phyloP scores from a whole-genome alignment of 345 rosid genomes.

The Populus simonii region DNA sequence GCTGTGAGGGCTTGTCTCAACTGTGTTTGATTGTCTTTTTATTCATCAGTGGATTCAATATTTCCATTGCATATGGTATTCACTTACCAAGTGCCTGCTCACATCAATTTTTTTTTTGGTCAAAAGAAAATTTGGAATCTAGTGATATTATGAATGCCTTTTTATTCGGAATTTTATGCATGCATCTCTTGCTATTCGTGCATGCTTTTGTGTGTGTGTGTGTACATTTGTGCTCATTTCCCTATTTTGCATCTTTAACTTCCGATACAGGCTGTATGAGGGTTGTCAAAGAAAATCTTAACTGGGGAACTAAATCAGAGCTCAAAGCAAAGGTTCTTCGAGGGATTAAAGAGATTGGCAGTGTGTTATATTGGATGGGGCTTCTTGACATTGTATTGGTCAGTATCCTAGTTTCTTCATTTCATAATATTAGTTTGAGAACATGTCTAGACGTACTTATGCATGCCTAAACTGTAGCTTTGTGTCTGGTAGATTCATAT shows the following conservation, averaged over 20 bases:
- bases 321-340: slow-evolving; percentile 83
- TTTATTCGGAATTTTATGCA: neutral
- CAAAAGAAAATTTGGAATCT: neutral
- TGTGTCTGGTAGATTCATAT: neutral
- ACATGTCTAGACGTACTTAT: neutral
- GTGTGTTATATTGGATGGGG: slow-evolving; percentile 89
- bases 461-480: neutral
- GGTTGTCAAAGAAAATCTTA: slow-evolving; percentile 84
- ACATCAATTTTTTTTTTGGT: neutral
- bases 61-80: neutral
- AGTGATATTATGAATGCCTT: neutral
- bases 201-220: neutral
- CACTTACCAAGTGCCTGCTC: neutral
- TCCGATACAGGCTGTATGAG: slow-evolving; percentile 79
- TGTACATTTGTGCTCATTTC: neutral
- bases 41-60: neutral
- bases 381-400: slow-evolving; percentile 94
- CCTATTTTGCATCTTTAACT: neutral
- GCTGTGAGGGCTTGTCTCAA: neutral
- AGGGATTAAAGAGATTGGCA: slow-evolving; percentile 95
- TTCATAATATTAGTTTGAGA: neutral
- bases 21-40: neutral
- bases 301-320: slow-evolving; percentile 84
- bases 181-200: neutral
- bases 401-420: slow-evolving; percentile 37